These are phyloP conservation scores for Exophiala calicioides DNA, from an alignment of 2,329 filamentous ascomycete species.

Conservation along the genomic window DNA sequence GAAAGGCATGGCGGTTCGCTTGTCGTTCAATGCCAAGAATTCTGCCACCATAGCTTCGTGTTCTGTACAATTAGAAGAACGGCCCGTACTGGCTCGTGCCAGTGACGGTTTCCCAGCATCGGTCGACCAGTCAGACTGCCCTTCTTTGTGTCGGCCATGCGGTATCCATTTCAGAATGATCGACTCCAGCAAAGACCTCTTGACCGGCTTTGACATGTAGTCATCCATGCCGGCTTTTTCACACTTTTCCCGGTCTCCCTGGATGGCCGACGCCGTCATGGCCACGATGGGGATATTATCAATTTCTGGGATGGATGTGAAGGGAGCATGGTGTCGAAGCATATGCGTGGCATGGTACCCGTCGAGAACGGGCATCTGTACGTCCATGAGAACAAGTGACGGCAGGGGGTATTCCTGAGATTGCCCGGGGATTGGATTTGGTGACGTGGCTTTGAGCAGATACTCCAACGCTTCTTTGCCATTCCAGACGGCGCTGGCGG, in stretches of 20 bases:
- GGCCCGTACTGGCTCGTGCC: constrained; percentile 19
- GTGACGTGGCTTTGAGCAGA: constrained; percentile 53
- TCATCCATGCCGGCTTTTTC: constrained; percentile 74
- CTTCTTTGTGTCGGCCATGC: constrained; percentile 4
- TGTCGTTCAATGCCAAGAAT: constrained; percentile 14
- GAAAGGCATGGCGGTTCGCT: background rate
- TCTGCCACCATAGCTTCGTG: constrained; percentile 26
- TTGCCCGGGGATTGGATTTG: constrained; percentile 38
- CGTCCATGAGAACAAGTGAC: constrained; percentile 77
- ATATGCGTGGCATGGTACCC: constrained; percentile 76
- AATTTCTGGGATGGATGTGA: constrained; percentile 56
- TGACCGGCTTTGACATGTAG: constrained; percentile 72
- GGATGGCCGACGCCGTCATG: constrained; percentile 79
- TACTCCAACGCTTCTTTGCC: constrained; percentile 78
- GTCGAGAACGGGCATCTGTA: constrained; percentile 75
- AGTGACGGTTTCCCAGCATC: constrained; percentile 8
- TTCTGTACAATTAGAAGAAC: constrained; percentile 28
- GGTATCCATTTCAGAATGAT: constrained; percentile 70
- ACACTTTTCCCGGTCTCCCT: constrained; percentile 75
- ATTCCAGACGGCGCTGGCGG: constrained; percentile 72
- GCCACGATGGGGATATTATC: constrained; percentile 71
- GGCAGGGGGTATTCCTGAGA: constrained; percentile 56
- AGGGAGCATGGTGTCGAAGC: constrained; percentile 67
- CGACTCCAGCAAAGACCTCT: constrained; percentile 65
- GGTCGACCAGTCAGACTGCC: background rate